A percentile compares a stretch with the other conserved stretches of the same genome.
Conservation (phyloP, 768 basidiomycete genomes). For the Naganishia friedmannii region DNA sequence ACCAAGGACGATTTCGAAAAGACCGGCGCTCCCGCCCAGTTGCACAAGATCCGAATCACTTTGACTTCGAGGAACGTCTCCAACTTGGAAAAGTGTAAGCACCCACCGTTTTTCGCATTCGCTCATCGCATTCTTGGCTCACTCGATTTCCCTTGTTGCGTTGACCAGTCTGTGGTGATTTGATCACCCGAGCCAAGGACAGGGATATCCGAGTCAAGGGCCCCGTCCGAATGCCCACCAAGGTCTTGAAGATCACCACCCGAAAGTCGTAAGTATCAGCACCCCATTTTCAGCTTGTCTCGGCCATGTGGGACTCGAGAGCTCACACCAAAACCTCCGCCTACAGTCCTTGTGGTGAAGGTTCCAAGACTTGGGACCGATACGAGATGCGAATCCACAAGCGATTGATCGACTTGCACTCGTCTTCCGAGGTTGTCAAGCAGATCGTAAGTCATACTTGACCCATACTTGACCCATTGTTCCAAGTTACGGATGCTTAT, state of each 20-base stretch:
- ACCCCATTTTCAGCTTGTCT: too few relatives aligned
- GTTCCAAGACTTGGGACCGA: constrained; percentile 99
- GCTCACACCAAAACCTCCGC: not conserved
- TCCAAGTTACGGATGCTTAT: not conserved
- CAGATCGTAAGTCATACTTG: constrained; percentile 73
- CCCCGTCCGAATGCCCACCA: constrained; percentile 97
- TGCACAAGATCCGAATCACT: constrained; percentile 99
- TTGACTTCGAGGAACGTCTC: constrained; percentile 95
- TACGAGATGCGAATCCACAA: constrained; percentile 99
- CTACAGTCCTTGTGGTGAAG: constrained; percentile 93
- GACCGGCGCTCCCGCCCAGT: constrained; percentile 78
- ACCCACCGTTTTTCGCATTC: not conserved
- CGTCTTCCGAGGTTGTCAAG: constrained; percentile 98
- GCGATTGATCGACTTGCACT: constrained; percentile 97
- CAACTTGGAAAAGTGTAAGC: constrained; percentile 95
- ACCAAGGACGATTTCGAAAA: constrained; percentile 76
- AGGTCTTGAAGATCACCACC: constrained; percentile 97
- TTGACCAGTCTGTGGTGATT: constrained; percentile 77
- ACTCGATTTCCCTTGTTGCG: not conserved
- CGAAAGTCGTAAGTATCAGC: constrained; percentile 79
- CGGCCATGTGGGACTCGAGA: not conserved
- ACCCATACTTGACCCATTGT: not conserved
- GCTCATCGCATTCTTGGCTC: not conserved
- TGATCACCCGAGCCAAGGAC: constrained; percentile 99
- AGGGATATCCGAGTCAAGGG: constrained; percentile 99